A percentile compares a stretch with the other conserved stretches of the same genome.
Conservation (phyloP, 1,284 basidiomycete species). For the Ustilago hordei region DNA sequence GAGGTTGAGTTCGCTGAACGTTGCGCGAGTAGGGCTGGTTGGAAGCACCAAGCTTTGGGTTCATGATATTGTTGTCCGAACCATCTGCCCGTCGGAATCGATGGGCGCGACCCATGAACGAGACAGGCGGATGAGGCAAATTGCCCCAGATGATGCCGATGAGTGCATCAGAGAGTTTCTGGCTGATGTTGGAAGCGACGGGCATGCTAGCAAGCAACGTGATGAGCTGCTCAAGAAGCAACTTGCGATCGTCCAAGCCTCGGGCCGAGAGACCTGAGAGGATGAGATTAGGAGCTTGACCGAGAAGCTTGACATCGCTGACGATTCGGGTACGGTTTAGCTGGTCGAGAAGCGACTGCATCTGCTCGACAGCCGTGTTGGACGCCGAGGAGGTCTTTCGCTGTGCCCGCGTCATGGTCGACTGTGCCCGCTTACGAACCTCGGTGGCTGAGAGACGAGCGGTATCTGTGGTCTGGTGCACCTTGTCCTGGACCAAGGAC, state of each 20-base stretch:
- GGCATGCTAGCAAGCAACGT: conserved; percentile 54
- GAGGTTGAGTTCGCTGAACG: conserved; percentile 35
- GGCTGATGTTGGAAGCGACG: conserved; percentile 41
- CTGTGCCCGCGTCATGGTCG: conserved; percentile 24
- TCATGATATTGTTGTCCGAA: conserved; percentile 77
- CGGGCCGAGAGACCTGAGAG: conserved; percentile 24
- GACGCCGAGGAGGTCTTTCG: conserved; percentile 12
- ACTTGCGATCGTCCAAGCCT: conserved; percentile 57
- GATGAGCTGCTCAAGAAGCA: conserved; percentile 59
- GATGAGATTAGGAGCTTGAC: conserved; percentile 36
- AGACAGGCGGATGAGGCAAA: conserved; percentile 79
- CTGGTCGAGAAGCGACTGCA: conserved; percentile 32
- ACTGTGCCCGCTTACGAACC: conserved; percentile 21
- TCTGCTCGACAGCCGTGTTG: conserved; percentile 16
- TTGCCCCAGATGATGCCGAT: conserved; percentile 71
- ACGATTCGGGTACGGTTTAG: conserved; percentile 37
- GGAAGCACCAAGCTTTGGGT: conserved; percentile 76
- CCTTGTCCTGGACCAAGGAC: conserved; percentile 35
- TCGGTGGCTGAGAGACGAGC: conserved; percentile 35
- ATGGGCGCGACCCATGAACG: conserved; percentile 73
- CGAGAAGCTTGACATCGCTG: conserved; percentile 42
- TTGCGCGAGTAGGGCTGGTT: conserved; percentile 48
- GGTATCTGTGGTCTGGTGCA: conserved; percentile 33
- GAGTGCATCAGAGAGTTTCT: conserved; percentile 34
- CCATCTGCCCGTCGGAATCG: conserved; percentile 67